Evolutionary conservation across 2,329 filamentous ascomycete species (phyloP), one percentile per base, ranked within the genome.

Genomic region (Trichoderma atrobrunneum): DNA sequence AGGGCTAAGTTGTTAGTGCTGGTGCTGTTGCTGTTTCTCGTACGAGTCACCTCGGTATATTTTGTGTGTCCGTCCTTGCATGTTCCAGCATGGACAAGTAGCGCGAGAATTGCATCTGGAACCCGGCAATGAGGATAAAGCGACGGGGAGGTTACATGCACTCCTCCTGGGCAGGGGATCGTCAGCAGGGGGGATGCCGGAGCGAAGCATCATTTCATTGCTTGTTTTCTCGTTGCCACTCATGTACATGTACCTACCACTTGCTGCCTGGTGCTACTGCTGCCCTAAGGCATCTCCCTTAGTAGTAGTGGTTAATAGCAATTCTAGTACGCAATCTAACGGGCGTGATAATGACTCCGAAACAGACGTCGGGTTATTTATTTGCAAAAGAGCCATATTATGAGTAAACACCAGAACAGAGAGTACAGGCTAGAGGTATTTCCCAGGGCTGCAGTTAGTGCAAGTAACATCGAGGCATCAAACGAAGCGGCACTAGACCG

Each of bases 161-260:
- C 57, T 59, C 34, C 54, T 67, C 21, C 43, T 21, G 64, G 61
- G 18, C 61, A 30, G 54, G 64, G 64, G 64, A 67, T 67, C 36
- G 51, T 39, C 51, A 57, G 64, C 51, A 59, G 34, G 51, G 43
- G 43, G 54, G 18, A 24, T n/a, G 61, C 26, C 28, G 12, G 28
- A 48, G 36, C 11, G 48, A 54, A 54, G 48, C 21, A 54, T 54
- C 48, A 54, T 24, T 6, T 24, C 48, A 54, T 24, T 14, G 39
- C 39, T 43, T n/a, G 39, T 43, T n/a, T 43, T 4, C 39, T 43
- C 18, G 39, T 43, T 43, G 39, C 18, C 39, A n/a, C 16, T n/a
- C n/a, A 48, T 21, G 18, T 51, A 14, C 10, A 51, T 21, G 8
- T 21, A 10, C 5, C 12, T n/a, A 54, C 16, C 43, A 14, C 18